Conservation (phyloP, 768 basidiomycete species). For the Amanita molliuscula region DNA sequence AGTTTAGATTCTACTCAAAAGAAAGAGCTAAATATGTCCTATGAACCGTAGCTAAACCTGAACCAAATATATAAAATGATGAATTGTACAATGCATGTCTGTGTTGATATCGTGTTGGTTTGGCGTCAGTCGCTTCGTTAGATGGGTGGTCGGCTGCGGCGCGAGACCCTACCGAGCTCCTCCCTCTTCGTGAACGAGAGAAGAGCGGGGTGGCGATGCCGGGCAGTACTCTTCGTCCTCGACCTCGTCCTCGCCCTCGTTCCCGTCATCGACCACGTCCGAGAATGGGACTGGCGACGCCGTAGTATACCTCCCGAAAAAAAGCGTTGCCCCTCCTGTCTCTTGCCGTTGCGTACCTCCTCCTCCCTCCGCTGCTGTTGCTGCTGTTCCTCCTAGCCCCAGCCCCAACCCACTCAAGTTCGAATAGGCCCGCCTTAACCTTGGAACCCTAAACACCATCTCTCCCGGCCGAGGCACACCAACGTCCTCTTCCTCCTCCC, state of each 20-base stretch:
- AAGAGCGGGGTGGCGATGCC: no score
- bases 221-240: neutral
- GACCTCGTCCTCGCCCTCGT: neutral
- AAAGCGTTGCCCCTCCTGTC: neutral
- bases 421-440: neutral
- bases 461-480: neutral
- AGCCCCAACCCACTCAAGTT: neutral
- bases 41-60: no score
- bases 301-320: constrained; percentile 2
- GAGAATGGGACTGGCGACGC: constrained; percentile 5
- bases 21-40: no score
- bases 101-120: no score
- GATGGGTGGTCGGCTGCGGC: no score
- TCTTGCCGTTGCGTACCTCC: neutral
- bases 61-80: no score
- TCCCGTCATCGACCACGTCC: neutral
- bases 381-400: no score
- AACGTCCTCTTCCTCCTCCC: neutral
- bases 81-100: no score
- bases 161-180: no score
- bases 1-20: no score
- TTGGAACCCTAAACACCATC: neutral
- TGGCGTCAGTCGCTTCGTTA: no score
- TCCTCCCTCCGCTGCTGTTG: neutral
- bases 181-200: no score